A percentile compares a stretch with the other conserved stretches of the same genome.
phyloP scores from a whole-genome alignment of 441 rosid species.

The Theobroma grandiflorum region DNA sequence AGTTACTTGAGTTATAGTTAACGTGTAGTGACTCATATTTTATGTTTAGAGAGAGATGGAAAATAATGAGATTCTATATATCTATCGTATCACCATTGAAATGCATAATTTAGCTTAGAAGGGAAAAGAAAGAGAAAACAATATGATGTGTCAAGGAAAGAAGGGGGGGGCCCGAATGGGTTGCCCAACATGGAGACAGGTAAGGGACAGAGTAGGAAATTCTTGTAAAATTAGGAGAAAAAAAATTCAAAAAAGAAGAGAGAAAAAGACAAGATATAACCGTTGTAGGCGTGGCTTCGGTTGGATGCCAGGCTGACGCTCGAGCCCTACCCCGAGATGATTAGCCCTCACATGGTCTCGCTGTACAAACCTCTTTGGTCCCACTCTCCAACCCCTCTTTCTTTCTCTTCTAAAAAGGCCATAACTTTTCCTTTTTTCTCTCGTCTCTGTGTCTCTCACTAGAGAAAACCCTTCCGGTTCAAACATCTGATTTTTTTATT shows the following conservation, averaged over 20 bases:
- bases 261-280: constrained; percentile 31
- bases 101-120: too few species aligned
- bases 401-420: background rate
- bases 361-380: constrained; percentile 30
- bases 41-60: background rate
- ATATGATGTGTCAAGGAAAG: background rate
- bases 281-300: constrained; percentile 31
- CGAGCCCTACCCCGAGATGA: constrained; percentile 33
- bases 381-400: background rate
- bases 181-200: constrained; percentile 10
- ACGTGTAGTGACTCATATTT: background rate
- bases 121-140: background rate
- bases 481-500: too few species aligned
- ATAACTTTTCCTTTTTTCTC: background rate
- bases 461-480: too few species aligned
- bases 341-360: constrained; percentile 52
- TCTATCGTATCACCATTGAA: too few species aligned
- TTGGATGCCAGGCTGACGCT: constrained; percentile 46
- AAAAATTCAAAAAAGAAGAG: background rate
- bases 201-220: background rate
- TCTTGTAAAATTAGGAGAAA: background rate
- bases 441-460: too few species aligned
- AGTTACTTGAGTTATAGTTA: background rate
- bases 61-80: background rate
- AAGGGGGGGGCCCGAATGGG: background rate